Percentiles rank a stretch among this genome's conserved stretches.
Evolutionary conservation across 2,329 filamentous ascomycete species (phyloP).

Genomic region (Rhinocladiella mackenziei): DNA sequence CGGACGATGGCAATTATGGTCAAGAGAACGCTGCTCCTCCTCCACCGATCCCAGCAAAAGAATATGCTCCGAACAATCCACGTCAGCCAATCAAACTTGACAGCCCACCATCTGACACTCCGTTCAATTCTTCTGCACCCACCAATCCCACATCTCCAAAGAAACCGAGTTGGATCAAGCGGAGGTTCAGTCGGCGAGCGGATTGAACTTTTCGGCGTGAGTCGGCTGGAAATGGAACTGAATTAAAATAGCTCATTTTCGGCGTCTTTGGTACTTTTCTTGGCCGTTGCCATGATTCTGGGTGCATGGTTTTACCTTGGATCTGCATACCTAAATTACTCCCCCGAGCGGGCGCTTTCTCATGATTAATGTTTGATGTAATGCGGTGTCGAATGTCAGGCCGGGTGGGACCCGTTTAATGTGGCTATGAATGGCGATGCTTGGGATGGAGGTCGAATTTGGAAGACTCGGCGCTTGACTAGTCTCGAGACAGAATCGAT

Average conservation of each 20-base stretch:
- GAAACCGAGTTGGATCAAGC: conserved; percentile 82
- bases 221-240: too few relatives aligned
- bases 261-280: conserved; percentile 9
- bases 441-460: neutral
- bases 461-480: neutral
- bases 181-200: conserved; percentile 66
- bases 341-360: conserved; percentile 3
- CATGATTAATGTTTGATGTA: conserved; percentile 28
- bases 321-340: conserved; percentile 10
- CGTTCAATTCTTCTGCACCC: conserved; percentile 10
- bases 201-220: too few relatives aligned
- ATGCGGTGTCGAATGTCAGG: conserved; percentile 14
- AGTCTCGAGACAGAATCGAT: neutral
- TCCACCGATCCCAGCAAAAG: conserved; percentile 21
- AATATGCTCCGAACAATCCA: conserved; percentile 17
- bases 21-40: conserved; percentile 25
- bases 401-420: conserved; percentile 1
- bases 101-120: conserved; percentile 2
- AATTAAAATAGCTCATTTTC: conserved; percentile 6
- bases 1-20: conserved; percentile 28
- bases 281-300: conserved; percentile 3
- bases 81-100: conserved; percentile 30
- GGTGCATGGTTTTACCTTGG: conserved; percentile 6
- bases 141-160: conserved; percentile 50
- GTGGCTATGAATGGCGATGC: conserved; percentile 4